A percentile compares a stretch with the other conserved stretches of the same genome.
Conservation (phyloP, 1,284 basidiomycete genomes). For the Boletus holoroseus region DNA sequence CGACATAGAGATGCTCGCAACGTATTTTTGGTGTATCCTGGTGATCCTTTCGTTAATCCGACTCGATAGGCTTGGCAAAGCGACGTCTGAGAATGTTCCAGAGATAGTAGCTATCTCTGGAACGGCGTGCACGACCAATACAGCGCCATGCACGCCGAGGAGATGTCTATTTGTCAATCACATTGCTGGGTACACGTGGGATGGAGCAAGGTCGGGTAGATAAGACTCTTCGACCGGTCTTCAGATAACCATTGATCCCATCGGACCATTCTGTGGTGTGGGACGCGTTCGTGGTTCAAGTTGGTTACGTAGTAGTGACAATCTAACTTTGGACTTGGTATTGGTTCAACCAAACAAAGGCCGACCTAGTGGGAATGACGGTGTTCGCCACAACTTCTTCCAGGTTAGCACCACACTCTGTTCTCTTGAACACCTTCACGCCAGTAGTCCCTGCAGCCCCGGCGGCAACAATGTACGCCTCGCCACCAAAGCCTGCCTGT, state of each 20-base stretch:
- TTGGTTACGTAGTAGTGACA: background rate
- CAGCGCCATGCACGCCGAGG: too few relatives aligned
- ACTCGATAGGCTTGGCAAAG: too few relatives aligned
- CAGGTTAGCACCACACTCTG: conserved; percentile 49
- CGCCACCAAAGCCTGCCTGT: conserved; percentile 37
- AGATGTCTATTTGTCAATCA: too few relatives aligned
- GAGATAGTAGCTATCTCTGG: too few relatives aligned
- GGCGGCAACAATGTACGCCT: conserved; percentile 53
- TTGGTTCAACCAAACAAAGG: conserved; percentile 40
- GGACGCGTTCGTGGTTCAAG: background rate
- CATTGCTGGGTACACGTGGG: too few relatives aligned
- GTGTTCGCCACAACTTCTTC: conserved; percentile 48
- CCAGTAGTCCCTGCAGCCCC: conserved; percentile 51
- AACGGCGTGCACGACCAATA: too few relatives aligned
- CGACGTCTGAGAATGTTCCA: too few relatives aligned
- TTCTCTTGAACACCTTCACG: conserved; percentile 49
- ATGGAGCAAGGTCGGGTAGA: too few relatives aligned
- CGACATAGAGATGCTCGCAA: too few relatives aligned
- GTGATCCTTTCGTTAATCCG: too few relatives aligned
- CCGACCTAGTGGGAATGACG: conserved; percentile 46
- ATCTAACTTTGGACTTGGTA: background rate
- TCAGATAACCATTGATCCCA: background rate
- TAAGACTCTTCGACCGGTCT: conserved; percentile 30
- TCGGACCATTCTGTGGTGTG: background rate
- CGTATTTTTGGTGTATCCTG: too few relatives aligned